Percentiles rank a stretch among this genome's conserved stretches.
Evolutionary conservation across 805 yeast species (phyloP).

Genomic region (Ogataea haglerorum): DNA sequence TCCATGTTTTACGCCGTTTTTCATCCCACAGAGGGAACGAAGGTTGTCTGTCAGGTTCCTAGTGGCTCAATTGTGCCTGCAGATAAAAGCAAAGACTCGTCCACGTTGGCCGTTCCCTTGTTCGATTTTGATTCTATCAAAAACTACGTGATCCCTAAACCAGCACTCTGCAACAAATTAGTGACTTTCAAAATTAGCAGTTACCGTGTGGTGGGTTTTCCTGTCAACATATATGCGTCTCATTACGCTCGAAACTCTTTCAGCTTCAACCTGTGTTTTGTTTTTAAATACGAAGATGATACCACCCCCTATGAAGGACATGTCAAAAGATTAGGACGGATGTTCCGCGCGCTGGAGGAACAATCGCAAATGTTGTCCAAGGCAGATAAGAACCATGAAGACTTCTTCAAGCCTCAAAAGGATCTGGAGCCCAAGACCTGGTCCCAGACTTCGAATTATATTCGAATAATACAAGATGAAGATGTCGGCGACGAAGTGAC

Average conservation of each 20-base stretch:
- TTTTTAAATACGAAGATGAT: constrained; percentile 78
- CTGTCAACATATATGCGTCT: constrained; percentile 73
- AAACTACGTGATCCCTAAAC: constrained; percentile 91
- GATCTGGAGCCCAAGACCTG: constrained; percentile 12
- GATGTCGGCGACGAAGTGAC: constrained; percentile 25
- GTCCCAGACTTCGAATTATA: constrained; percentile 25
- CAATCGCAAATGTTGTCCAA: constrained; percentile 74
- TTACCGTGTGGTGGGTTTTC: constrained; percentile 79
- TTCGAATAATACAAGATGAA: constrained; percentile 32
- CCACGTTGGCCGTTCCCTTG: constrained; percentile 38
- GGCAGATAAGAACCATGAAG: constrained; percentile 41
- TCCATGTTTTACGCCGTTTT: constrained; percentile 89
- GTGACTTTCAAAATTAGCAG: constrained; percentile 69
- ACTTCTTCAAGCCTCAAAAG: constrained; percentile 36
- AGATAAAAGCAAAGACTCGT: constrained; percentile 32
- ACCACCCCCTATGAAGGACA: constrained; percentile 85
- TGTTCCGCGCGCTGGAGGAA: constrained; percentile 88
- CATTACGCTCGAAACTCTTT: constrained; percentile 88
- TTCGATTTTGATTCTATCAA: constrained; percentile 83
- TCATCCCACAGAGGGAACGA: constrained; percentile 95
- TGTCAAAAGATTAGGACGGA: constrained; percentile 75
- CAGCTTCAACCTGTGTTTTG: constrained; percentile 89
- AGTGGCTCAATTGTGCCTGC: constrained; percentile 56
- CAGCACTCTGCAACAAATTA: constrained; percentile 79
- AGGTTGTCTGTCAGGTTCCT: constrained; percentile 88